A percentile compares a stretch with the other conserved stretches of the same genome.
Evolutionary conservation across 1,284 basidiomycete species (phyloP).

Genomic region (Mycena citricolor): DNA sequence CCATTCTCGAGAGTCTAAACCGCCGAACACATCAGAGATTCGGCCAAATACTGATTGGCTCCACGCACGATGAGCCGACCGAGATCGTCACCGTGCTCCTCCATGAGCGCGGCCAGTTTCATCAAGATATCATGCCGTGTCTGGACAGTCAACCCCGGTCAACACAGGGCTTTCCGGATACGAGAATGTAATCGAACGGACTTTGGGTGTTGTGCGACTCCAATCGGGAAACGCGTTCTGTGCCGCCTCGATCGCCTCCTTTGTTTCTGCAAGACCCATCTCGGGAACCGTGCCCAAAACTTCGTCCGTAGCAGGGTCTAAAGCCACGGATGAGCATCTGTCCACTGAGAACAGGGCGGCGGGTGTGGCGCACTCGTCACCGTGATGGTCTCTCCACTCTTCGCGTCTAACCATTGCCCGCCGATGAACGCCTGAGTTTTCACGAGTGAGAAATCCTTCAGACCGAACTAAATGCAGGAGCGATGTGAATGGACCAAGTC

Average conservation of each 20-base stretch:
- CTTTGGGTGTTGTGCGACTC: constrained; percentile 81
- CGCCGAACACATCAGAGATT: constrained; percentile 26
- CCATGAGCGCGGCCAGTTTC: constrained; percentile 74
- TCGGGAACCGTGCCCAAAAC: constrained; percentile 83
- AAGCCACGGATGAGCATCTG: too few relatives aligned
- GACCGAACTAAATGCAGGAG: constrained; percentile 57
- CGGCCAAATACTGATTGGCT: constrained; percentile 18
- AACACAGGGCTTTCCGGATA: too few relatives aligned
- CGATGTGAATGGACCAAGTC: too few relatives aligned
- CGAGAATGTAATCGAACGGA: constrained; percentile 30
- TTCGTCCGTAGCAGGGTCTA: constrained; percentile 84
- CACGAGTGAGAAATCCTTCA: constrained; percentile 76
- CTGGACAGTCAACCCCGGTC: constrained; percentile 35
- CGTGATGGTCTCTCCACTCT: constrained; percentile 65
- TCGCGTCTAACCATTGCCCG: constrained; percentile 82
- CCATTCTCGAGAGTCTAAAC: constrained; percentile 88
- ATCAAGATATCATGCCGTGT: constrained; percentile 77
- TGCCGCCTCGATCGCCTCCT: constrained; percentile 78
- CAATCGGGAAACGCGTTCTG: constrained; percentile 75
- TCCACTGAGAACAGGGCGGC: too few relatives aligned
- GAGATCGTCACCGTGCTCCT: constrained; percentile 80
- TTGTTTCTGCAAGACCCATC: constrained; percentile 81
- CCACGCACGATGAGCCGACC: constrained; percentile 71
- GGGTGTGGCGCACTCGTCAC: constrained; percentile 65
- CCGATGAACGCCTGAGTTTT: constrained; percentile 75